These are phyloP conservation scores for Puccinellia tenuiflora DNA, from an alignment of 176 grass and related monocot genomes.

Conservation along the genomic window DNA sequence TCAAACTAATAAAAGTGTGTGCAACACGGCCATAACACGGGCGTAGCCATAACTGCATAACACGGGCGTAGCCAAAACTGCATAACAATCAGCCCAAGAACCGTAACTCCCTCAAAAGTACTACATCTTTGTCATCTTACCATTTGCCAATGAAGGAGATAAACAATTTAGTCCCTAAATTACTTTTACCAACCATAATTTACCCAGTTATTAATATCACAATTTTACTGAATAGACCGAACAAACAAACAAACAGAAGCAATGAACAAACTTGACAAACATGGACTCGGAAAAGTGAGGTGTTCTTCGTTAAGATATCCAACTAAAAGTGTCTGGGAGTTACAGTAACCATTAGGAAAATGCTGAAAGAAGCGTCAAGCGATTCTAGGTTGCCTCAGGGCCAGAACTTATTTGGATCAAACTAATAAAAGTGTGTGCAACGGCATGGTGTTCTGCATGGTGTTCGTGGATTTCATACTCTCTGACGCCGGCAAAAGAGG, in stretches of 20 bases:
- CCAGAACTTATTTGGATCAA: conserved; percentile 12
- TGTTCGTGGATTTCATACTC: not conserved
- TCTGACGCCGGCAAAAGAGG: not conserved
- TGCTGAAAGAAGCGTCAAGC: not conserved
- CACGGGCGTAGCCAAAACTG: no score
- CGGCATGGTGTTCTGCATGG: no score
- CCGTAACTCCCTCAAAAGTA: no score
- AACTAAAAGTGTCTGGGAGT: conserved; percentile 2
- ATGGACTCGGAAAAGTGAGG: not conserved
- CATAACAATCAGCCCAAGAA: no score
- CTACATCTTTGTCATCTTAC: no score
- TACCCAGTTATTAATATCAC: no score
- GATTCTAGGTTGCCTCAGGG: not conserved
- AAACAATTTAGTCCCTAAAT: no score
- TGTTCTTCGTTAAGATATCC: not conserved
- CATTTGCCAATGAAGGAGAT: no score
- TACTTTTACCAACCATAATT: no score
- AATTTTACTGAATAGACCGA: no score
- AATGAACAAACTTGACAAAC: not conserved
- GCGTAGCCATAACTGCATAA: no score
- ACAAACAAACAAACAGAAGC: not conserved
- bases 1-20: not conserved
- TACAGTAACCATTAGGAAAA: not conserved
- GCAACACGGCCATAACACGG: no score
- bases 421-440: not conserved